Evolutionary conservation across 306 rosid genomes (phyloP).

Genomic region (Amphicarpaea edgeworthii): DNA sequence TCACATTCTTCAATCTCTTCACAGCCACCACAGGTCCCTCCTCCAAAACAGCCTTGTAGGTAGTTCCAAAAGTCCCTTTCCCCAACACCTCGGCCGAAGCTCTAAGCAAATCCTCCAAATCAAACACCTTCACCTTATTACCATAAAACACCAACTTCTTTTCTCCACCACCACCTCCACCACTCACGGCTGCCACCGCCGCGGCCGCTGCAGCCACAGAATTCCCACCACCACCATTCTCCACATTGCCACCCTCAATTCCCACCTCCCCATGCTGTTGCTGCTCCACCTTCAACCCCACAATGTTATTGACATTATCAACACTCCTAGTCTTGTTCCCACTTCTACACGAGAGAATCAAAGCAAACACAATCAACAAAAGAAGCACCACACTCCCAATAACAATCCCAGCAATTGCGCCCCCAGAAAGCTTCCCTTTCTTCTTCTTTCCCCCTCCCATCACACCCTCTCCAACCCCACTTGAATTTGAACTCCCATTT

Average conservation of each 20-base stretch:
- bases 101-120: slow-evolving; percentile 73
- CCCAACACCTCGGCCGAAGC: slow-evolving; percentile 87
- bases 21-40: slow-evolving; percentile 68
- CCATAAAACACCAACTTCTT: slow-evolving; percentile 69
- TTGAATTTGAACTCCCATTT: slow-evolving; percentile 34
- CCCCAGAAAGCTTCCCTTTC: slow-evolving; percentile 60
- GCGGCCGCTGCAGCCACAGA: slow-evolving; percentile 43
- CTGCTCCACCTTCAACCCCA: slow-evolving; percentile 36
- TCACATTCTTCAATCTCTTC: slow-evolving; percentile 72
- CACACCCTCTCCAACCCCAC: slow-evolving; percentile 39
- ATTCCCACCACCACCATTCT: slow-evolving; percentile 49
- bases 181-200: not conserved
- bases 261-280: slow-evolving; percentile 37
- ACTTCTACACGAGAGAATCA: slow-evolving; percentile 58
- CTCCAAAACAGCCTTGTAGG: slow-evolving; percentile 73
- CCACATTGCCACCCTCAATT: slow-evolving; percentile 55
- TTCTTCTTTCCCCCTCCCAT: slow-evolving; percentile 13
- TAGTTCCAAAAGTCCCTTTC: slow-evolving; percentile 74
- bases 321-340: slow-evolving; percentile 54
- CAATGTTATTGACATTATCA: slow-evolving; percentile 35
- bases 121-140: slow-evolving; percentile 57
- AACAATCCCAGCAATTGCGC: slow-evolving; percentile 69
- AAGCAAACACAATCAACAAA: slow-evolving; percentile 53
- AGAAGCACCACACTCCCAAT: slow-evolving; percentile 62
- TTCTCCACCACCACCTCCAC: slow-evolving; percentile 44